Conservation (phyloP, 169 alveolate species). For the Plasmodium reichenowi region DNA sequence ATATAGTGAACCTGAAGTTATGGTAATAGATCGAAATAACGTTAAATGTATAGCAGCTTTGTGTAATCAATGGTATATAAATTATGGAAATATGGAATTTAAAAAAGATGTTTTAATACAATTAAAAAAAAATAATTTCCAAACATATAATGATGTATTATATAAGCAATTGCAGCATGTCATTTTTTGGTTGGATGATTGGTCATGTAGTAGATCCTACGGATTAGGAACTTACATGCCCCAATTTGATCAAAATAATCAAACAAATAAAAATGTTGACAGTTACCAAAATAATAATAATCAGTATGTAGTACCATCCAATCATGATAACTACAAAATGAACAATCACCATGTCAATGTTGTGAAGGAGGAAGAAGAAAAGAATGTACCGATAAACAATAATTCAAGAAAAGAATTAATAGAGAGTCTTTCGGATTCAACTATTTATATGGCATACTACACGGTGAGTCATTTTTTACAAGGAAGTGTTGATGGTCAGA, state of each 20-base stretch:
- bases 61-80: slow-evolving; percentile 97
- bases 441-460: slow-evolving; percentile 99
- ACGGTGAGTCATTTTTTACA: slow-evolving; percentile 98
- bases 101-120: slow-evolving; percentile 92
- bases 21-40: slow-evolving; percentile 96
- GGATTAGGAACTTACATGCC: slow-evolving; percentile 99
- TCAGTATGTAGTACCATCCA: too few relatives aligned
- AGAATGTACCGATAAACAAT: neutral
- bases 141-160: slow-evolving; percentile 85
- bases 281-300: too few relatives aligned
- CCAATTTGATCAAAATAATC: slow-evolving; percentile 85
- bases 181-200: slow-evolving; percentile 91
- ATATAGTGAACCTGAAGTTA: slow-evolving; percentile 97
- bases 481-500: slow-evolving; percentile 92
- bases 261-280: too few relatives aligned
- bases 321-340: too few relatives aligned
- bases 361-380: neutral
- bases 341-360: too few relatives aligned
- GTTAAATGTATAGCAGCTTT: slow-evolving; percentile 97
- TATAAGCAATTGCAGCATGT: slow-evolving; percentile 92
- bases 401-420: slow-evolving; percentile 87
- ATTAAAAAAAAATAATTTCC: slow-evolving; percentile 85
- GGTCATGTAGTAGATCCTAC: slow-evolving; percentile 98
- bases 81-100: slow-evolving; percentile 98
- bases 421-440: slow-evolving; percentile 99